Evolutionary conservation across 345 rosid species (phyloP), one percentile per base, ranked within the genome.

Genomic region (Sonneratia alba): DNA sequence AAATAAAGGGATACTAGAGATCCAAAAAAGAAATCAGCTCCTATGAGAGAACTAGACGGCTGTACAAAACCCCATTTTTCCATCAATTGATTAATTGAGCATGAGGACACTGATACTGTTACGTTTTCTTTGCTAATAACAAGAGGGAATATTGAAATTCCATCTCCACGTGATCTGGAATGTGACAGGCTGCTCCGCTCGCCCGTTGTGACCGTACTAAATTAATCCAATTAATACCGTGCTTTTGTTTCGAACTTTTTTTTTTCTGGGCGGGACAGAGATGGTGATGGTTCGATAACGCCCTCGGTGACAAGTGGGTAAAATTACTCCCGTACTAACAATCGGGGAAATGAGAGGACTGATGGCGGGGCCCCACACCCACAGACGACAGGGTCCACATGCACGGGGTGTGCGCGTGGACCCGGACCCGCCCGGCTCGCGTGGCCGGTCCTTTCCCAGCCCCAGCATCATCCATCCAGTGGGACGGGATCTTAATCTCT

Each of bases 391-490:
- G 64, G 32, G 70, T 40, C 49, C 45, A 40, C 70, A 40, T 67
- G 49, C 69, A 67, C 48, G 3, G 34, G 18, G 38, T 37, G 70
- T 32, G 24, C 21, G 70, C 24, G 19, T n/a, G 51, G 24, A 21
- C 27, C 32, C 32, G 32, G 32, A 27, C 32, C 32, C 32, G 32
- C 70, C 70, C n/a, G 8, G 49, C 70, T 38, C 70, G 40, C 70
- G 70, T 67, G 70, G 45, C 51, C 22, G 47, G 69, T 66, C 69
- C 48, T 16, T 66, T 43, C 12, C 67, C 36, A 36, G 11, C 66
- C 66, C 32, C 32, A 1, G 32, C 66, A n/a, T 36, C 66, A n/a
- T 3, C 34, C 66, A 36, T 13, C n/a, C 34, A 34, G 66, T 27
- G 32, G 32, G 32, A 27, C 32, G 32, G 32, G 32, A 27, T 1